Percentiles rank a stretch among this genome's conserved stretches.
phyloP scores from a whole-genome alignment of 129 eudicot genomes.

The Silybum marianum region DNA sequence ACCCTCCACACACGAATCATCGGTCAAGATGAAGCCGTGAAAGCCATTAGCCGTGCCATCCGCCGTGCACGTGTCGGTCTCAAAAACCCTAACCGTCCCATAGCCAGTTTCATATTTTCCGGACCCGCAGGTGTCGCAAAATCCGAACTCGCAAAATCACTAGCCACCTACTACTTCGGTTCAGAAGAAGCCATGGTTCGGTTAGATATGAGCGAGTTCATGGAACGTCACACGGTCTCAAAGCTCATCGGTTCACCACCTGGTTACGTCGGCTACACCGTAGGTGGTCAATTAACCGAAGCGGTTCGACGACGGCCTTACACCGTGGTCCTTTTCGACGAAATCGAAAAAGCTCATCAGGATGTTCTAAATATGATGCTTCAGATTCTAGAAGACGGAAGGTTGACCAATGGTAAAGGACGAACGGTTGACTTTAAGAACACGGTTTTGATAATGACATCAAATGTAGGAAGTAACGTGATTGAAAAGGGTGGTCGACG shows the following conservation, averaged over 20 bases:
- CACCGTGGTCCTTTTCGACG: slow-evolving; percentile 49
- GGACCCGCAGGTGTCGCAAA: slow-evolving; percentile 48
- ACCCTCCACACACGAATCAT: slow-evolving; percentile 44
- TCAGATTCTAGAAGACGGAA: slow-evolving; percentile 56
- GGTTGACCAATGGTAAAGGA: slow-evolving; percentile 55
- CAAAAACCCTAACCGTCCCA: slow-evolving; percentile 42
- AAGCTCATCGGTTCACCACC: slow-evolving; percentile 59
- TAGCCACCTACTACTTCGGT: slow-evolving; percentile 43
- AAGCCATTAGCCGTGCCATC: slow-evolving; percentile 47
- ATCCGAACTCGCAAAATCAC: slow-evolving; percentile 43
- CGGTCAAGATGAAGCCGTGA: slow-evolving; percentile 49
- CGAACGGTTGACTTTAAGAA: slow-evolving; percentile 51
- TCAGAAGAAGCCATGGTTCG: slow-evolving; percentile 49
- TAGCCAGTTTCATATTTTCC: slow-evolving; percentile 44
- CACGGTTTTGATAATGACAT: slow-evolving; percentile 51
- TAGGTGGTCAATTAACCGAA: slow-evolving; percentile 56
- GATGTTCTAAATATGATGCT: slow-evolving; percentile 54
- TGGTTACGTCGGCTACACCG: slow-evolving; percentile 51
- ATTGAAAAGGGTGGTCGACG: slow-evolving; percentile 47
- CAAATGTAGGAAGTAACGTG: slow-evolving; percentile 45
- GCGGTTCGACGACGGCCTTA: slow-evolving; percentile 47
- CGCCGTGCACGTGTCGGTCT: slow-evolving; percentile 45
- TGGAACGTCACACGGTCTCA: slow-evolving; percentile 42
- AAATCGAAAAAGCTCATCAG: slow-evolving; percentile 55
- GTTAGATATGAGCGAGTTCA: slow-evolving; percentile 46